Percentiles rank a stretch among this genome's conserved stretches.
These are phyloP conservation scores for Eutrema japonicum DNA, from an alignment of 345 rosid species.

Conservation along the genomic window DNA sequence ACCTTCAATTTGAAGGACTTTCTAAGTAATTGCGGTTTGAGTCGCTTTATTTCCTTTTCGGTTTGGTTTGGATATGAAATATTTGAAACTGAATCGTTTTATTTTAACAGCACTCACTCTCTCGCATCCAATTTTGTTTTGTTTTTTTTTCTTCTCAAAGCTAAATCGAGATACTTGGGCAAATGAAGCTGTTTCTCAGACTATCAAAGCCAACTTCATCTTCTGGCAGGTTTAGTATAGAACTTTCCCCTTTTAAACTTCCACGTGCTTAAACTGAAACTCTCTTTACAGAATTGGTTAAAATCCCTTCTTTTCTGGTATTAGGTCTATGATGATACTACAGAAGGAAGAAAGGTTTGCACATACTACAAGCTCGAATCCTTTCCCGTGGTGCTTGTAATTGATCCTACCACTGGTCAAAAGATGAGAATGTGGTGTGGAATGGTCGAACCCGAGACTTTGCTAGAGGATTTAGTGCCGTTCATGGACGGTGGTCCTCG, in stretches of 20 bases:
- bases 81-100: conserved; percentile 1
- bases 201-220: conserved; percentile 82
- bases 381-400: conserved; percentile 85
- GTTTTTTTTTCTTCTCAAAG: conserved; percentile 54
- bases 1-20: conserved; percentile 12
- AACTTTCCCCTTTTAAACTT: conserved; percentile 2
- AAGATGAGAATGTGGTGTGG: conserved; percentile 90
- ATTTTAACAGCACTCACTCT: background rate
- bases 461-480: conserved; percentile 90
- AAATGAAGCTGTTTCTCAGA: conserved; percentile 91
- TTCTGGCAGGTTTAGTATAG: conserved; percentile 83
- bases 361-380: conserved; percentile 85
- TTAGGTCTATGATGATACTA: conserved; percentile 87
- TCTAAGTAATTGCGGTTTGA: background rate
- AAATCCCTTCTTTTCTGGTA: background rate
- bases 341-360: conserved; percentile 92
- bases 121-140: conserved; percentile 25
- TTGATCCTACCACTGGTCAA: conserved; percentile 97
- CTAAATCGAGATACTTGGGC: conserved; percentile 99
- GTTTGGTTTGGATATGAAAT: background rate
- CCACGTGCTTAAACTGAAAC: conserved; percentile 4
- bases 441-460: conserved; percentile 87
- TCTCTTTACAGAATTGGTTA: conserved; percentile 2
- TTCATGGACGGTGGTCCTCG: conserved; percentile 97
- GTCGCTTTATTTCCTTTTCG: background rate